Conservation (phyloP, 306 rosid species). For the Boehmeria nivea region DNA sequence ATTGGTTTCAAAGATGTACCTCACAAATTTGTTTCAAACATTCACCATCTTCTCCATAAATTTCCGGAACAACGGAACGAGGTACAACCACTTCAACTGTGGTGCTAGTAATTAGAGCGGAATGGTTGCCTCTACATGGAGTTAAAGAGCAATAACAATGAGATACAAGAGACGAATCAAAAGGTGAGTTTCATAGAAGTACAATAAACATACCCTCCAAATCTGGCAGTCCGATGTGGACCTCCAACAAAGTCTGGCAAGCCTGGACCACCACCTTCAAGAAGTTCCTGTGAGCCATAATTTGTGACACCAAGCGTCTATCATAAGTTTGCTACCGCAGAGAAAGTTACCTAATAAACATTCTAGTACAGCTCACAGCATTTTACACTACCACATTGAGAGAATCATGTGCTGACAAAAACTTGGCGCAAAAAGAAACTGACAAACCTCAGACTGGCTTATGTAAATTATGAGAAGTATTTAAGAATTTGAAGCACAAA, state of each 20-base stretch:
- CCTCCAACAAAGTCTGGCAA: conserved; percentile 64
- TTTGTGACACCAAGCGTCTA: conserved; percentile 15
- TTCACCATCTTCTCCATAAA: conserved; percentile 93
- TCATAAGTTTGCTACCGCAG: too few species aligned
- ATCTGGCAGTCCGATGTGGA: conserved; percentile 64
- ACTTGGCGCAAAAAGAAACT: too few species aligned
- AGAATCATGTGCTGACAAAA: too few species aligned
- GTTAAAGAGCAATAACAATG: conserved; percentile 1
- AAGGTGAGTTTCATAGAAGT: conserved; percentile 2
- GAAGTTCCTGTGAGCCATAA: conserved; percentile 49
- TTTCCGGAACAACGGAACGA: conserved; percentile 58
- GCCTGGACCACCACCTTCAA: conserved; percentile 71
- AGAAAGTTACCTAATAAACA: too few species aligned
- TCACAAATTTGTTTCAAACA: conserved; percentile 90
- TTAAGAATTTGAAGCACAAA: too few species aligned
- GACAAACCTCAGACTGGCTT: too few species aligned
- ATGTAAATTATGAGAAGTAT: too few species aligned
- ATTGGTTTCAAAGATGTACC: conserved; percentile 31
- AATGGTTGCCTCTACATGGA: conserved; percentile 56
- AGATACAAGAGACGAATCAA: background rate
- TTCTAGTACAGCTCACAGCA: too few species aligned
- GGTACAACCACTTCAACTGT: conserved; percentile 95
- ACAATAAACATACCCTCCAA: conserved; percentile 45
- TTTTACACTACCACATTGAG: too few species aligned
- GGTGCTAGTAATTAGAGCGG: conserved; percentile 71